Evolutionary conservation across 179 eudicot species (phyloP).

Genomic region (Camellia oleifera): DNA sequence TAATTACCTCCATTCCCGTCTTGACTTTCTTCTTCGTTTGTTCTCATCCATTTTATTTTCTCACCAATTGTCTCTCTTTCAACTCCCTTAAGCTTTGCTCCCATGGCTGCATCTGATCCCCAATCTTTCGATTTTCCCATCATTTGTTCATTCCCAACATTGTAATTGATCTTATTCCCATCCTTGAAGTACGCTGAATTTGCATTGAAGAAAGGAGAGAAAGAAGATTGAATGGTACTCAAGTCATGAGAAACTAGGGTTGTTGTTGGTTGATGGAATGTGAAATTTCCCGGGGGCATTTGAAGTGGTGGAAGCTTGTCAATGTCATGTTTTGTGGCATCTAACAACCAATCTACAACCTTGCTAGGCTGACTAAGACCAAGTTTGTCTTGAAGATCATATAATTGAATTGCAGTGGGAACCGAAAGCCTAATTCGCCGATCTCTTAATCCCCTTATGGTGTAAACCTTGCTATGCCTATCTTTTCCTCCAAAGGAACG

Average conservation of each 20-base stretch:
- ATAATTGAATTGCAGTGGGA: slow-evolving; percentile 83
- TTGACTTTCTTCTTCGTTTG: slow-evolving; percentile 21
- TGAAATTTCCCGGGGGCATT: slow-evolving; percentile 33
- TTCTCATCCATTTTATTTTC: slow-evolving; percentile 15
- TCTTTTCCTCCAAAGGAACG: slow-evolving; percentile 88
- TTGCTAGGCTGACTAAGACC: slow-evolving; percentile 85
- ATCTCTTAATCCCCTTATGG: slow-evolving; percentile 78
- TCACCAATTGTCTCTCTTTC: slow-evolving; percentile 9
- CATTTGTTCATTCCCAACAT: slow-evolving; percentile 16
- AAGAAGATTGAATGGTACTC: slow-evolving; percentile 14
- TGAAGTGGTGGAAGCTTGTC: slow-evolving; percentile 91
- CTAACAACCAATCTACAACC: slow-evolving; percentile 82
- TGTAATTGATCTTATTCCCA: slow-evolving; percentile 16
- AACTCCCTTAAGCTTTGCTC: slow-evolving; percentile 18
- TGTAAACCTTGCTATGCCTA: slow-evolving; percentile 81
- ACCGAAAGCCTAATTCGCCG: slow-evolving; percentile 80
- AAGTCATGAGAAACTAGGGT: slow-evolving; percentile 16
- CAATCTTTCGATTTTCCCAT: slow-evolving; percentile 2
- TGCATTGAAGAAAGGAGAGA: slow-evolving; percentile 18
- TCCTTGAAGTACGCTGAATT: slow-evolving; percentile 18
- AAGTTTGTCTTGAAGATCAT: slow-evolving; percentile 86
- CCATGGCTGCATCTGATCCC: slow-evolving; percentile 4
- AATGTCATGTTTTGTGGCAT: slow-evolving; percentile 64
- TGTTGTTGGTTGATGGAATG: slow-evolving; percentile 13
- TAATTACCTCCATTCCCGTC: slow-evolving; percentile 15